Evolutionary conservation across 192 early-diverging fungal genomes (phyloP).

Genomic region (Backusella mclennaniae): DNA sequence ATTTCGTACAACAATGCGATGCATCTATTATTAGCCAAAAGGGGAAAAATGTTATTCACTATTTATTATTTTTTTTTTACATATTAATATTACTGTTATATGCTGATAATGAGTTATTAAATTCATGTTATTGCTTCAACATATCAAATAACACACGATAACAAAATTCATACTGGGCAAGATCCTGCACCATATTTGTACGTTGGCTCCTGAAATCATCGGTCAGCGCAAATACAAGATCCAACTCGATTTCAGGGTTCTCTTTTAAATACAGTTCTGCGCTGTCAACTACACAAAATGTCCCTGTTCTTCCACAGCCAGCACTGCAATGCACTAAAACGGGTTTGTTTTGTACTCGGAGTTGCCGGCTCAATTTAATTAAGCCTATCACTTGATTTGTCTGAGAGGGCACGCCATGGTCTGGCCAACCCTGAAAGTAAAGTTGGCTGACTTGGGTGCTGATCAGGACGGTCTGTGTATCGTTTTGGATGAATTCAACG

Average conservation of each 20-base stretch:
- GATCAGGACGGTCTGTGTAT: not conserved
- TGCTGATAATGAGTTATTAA: not conserved
- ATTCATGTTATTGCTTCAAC: not conserved
- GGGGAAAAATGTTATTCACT: not conserved
- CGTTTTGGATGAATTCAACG: not conserved
- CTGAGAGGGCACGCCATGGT: conserved; percentile 68
- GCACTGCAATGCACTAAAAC: conserved; percentile 86
- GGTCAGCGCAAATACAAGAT: conserved; percentile 64
- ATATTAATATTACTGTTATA: not conserved
- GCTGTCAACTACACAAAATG: conserved; percentile 65
- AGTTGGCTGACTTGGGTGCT: conserved; percentile 57
- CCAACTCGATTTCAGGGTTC: conserved; percentile 31
- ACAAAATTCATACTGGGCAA: conserved; percentile 75
- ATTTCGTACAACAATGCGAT: not conserved
- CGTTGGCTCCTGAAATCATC: conserved; percentile 72
- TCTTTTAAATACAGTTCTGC: not conserved
- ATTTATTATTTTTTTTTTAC: not conserved
- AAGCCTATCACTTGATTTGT: conserved; percentile 54
- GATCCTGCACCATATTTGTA: conserved; percentile 77
- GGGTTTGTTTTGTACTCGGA: conserved; percentile 32
- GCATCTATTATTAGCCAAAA: not conserved
- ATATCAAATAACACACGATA: conserved; percentile 59
- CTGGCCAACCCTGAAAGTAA: conserved; percentile 82
- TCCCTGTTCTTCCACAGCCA: conserved; percentile 84
- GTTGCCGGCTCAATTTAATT: conserved; percentile 35